Evolutionary conservation across 1,284 basidiomycete species (phyloP), one percentile per base, ranked within the genome.

Genomic region (Hemileia vastatrix): DNA sequence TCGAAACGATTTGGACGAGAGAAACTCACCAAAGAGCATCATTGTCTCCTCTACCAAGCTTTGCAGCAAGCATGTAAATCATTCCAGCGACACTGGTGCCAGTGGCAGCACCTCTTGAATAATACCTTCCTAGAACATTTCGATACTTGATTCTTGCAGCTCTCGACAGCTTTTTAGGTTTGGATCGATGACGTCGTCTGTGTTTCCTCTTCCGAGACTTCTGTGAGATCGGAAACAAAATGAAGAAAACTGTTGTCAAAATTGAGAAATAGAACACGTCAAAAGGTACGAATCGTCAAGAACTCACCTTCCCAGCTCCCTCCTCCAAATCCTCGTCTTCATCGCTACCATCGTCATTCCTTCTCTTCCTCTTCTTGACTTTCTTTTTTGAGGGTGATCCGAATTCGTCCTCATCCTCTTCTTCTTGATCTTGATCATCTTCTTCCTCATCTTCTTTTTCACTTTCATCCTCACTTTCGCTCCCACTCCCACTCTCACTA

Each of bases 321-420:
- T 45, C 65, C 8, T 43, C 56, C 21, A 27, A 57, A 15, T 60
- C 49, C 3, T 48, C 65, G 2, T 63, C 60, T n/a, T 57, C 63
- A 13, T 45, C 45, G 13, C 44, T 62, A 1, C 21, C 45, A 4
- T n/a, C n/a, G n/a, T n/a, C n/a, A n/a, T n/a, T n/a, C 78, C 77
- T 8, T 83, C 81, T 52, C 85, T 83, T 66, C 90, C 83, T 32
- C 87, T 86, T 68, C 82, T 80, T 1, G 86, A 83, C 72, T 88
- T 79, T 65, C 83, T 81, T 58, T 79, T 73, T 15, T 66, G 64
- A 19, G 58, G 44, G 64, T 67, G 54, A 32, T 27, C 27, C 44
- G 55, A 9, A 27, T 36, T 54, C 62, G 8, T 63, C 67, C 15
- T 68, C 68, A 23, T 77, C 78, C 1, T 73, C 72, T 31, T 72